Percentiles rank a stretch among this genome's conserved stretches.
Evolutionary conservation across 2,329 filamentous ascomycete genomes (phyloP).

Genomic region (Colletotrichum lindemuthianum): DNA sequence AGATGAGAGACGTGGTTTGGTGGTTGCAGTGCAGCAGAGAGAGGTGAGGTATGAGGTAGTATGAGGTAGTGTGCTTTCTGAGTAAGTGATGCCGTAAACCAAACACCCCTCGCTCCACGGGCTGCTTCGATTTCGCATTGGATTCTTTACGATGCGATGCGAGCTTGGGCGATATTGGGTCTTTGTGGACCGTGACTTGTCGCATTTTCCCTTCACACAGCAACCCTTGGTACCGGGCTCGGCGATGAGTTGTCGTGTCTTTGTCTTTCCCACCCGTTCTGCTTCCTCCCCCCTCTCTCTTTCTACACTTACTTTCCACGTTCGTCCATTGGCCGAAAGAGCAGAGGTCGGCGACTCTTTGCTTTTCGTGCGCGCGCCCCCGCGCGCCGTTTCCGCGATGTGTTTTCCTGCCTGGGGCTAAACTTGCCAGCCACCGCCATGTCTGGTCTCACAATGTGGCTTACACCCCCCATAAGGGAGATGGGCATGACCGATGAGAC

Average conservation of each 20-base stretch:
- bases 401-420: constrained; percentile 1
- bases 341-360: not conserved
- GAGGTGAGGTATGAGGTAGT: no score
- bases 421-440: no score
- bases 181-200: constrained; percentile 29
- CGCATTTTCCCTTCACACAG: constrained; percentile 6
- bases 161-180: not conserved
- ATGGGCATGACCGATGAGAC: no score
- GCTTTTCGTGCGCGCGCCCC: not conserved
- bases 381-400: not conserved
- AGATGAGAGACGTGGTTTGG: not conserved
- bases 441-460: no score
- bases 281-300: not conserved
- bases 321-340: not conserved
- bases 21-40: no score
- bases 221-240: no score
- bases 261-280: not conserved
- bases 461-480: no score
- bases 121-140: not conserved
- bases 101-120: no score
- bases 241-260: not conserved
- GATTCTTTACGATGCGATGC: not conserved
- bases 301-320: not conserved
- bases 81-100: no score
- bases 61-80: no score